These are phyloP conservation scores for Globisporangium iwayamae DNA, from an alignment of 352 stramenopile genomes.

Conservation along the genomic window DNA sequence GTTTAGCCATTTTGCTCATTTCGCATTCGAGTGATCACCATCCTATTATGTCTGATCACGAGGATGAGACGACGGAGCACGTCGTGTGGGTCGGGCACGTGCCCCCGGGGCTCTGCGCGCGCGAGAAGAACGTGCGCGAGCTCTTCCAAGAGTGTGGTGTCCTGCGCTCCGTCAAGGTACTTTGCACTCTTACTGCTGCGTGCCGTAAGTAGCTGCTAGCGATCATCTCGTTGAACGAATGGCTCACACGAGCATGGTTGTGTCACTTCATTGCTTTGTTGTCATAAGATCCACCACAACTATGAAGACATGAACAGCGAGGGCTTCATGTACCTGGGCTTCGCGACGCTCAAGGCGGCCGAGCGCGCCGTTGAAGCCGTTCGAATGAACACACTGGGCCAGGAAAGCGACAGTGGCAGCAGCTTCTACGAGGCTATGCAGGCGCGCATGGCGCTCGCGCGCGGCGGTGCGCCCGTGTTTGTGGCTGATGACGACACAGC, in stretches of 20 bases:
- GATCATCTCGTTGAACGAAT: neutral
- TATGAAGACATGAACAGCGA: constrained; percentile 50
- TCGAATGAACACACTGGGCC: constrained; percentile 15
- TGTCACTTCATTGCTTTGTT: neutral
- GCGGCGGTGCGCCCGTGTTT: constrained; percentile 26
- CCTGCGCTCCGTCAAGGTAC: constrained; percentile 46
- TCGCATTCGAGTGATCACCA: too few species aligned
- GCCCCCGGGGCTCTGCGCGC: constrained; percentile 53
- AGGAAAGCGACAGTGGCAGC: constrained; percentile 12
- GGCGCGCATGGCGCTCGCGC: constrained; percentile 37
- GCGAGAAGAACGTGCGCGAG: constrained; percentile 39
- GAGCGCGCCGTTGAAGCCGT: constrained; percentile 36
- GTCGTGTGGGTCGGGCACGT: constrained; percentile 56
- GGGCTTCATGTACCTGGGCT: constrained; percentile 72
- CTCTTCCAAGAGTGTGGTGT: constrained; percentile 47
- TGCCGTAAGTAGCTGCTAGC: neutral
- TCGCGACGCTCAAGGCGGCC: constrained; percentile 32
- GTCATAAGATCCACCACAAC: constrained; percentile 64
- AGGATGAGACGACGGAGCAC: constrained; percentile 11
- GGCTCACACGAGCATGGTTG: neutral
- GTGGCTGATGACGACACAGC: constrained; percentile 33
- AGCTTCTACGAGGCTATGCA: constrained; percentile 33
- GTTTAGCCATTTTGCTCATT: too few species aligned
- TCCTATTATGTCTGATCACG: neutral
- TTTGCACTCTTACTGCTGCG: neutral